Evolutionary conservation across 1,139 yeast genomes (phyloP).

Genomic region (Debaryomyces coudertii): DNA sequence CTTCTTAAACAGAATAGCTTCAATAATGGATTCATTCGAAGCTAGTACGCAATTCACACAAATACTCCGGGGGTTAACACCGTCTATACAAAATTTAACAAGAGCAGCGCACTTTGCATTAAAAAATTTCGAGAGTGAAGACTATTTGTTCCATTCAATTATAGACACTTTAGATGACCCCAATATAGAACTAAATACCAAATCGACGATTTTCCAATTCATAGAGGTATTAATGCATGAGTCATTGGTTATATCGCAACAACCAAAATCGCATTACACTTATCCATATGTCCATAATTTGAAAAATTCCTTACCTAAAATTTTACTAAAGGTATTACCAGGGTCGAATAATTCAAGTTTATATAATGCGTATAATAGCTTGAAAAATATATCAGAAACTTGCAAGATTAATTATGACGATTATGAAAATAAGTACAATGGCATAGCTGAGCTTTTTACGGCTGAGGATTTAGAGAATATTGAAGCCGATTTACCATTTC

Average conservation of each 20-base stretch:
- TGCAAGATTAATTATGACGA: slow-evolving; percentile 35
- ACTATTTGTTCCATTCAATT: slow-evolving; percentile 72
- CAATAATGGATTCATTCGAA: slow-evolving; percentile 76
- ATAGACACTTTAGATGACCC: slow-evolving; percentile 62
- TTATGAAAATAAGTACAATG: slow-evolving; percentile 30
- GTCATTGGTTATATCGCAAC: slow-evolving; percentile 36
- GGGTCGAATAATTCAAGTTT: slow-evolving; percentile 54
- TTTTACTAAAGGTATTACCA: slow-evolving; percentile 56
- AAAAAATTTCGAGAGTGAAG: slow-evolving; percentile 62
- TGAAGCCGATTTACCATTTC: slow-evolving; percentile 37
- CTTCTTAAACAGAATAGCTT: neutral
- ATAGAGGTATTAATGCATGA: slow-evolving; percentile 59
- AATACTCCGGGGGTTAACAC: slow-evolving; percentile 60
- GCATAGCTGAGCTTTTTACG: slow-evolving; percentile 32
- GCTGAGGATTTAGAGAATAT: slow-evolving; percentile 40
- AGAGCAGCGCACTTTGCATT: slow-evolving; percentile 64
- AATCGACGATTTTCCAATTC: slow-evolving; percentile 70
- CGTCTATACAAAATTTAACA: slow-evolving; percentile 59
- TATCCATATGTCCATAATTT: slow-evolving; percentile 54
- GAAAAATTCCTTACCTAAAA: slow-evolving; percentile 43
- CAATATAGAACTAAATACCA: slow-evolving; percentile 55
- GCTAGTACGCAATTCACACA: slow-evolving; percentile 71
- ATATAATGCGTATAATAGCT: slow-evolving; percentile 42
- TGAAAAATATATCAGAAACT: slow-evolving; percentile 41
- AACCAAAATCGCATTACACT: slow-evolving; percentile 32